Evolutionary conservation across 2,329 filamentous ascomycete genomes (phyloP).

Genomic region (Paramyrothecium sp.): DNA sequence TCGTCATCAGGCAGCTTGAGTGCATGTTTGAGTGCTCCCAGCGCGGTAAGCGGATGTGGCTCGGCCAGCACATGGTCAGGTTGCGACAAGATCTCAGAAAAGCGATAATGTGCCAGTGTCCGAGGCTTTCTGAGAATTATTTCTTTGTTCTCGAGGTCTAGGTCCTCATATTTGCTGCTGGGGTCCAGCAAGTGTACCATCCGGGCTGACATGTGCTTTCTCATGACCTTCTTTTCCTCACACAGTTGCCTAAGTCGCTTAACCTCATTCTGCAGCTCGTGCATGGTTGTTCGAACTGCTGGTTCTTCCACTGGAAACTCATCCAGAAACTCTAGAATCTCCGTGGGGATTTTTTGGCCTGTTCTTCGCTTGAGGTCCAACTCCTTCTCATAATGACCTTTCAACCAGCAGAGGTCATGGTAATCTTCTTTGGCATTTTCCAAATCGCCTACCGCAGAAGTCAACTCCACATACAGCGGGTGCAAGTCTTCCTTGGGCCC

Average conservation of each 20-base stretch:
- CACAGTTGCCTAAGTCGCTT: constrained; percentile 36
- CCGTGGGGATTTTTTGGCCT: constrained; percentile 26
- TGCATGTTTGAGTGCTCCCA: constrained; percentile 38
- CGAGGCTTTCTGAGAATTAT: constrained; percentile 16
- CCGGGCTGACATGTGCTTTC: constrained; percentile 35
- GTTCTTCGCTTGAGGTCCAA: constrained; percentile 27
- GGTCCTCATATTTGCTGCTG: constrained; percentile 35
- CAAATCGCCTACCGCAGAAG: constrained; percentile 42
- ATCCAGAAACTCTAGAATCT: constrained; percentile 42
- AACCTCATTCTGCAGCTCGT: constrained; percentile 30
- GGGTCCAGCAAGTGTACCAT: constrained; percentile 39
- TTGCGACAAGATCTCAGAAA: constrained; percentile 46
- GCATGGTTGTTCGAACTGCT: constrained; percentile 29
- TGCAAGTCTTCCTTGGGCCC: constrained; percentile 39
- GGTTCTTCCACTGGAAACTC: constrained; percentile 37
- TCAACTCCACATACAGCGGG: constrained; percentile 44
- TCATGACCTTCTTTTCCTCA: constrained; percentile 38
- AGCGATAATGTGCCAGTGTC: constrained; percentile 36
- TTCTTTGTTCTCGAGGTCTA: constrained; percentile 33
- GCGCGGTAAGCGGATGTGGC: constrained; percentile 35
- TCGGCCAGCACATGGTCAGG: constrained; percentile 41
- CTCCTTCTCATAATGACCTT: constrained; percentile 35
- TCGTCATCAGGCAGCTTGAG: constrained; percentile 32
- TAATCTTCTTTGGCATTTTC: constrained; percentile 46
- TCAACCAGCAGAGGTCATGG: constrained; percentile 39